Evolutionary conservation across 495 filamentous ascomycete genomes (phyloP), one percentile per base, ranked within the genome.

Genomic region (Hypoxylon crocopeplum): DNA sequence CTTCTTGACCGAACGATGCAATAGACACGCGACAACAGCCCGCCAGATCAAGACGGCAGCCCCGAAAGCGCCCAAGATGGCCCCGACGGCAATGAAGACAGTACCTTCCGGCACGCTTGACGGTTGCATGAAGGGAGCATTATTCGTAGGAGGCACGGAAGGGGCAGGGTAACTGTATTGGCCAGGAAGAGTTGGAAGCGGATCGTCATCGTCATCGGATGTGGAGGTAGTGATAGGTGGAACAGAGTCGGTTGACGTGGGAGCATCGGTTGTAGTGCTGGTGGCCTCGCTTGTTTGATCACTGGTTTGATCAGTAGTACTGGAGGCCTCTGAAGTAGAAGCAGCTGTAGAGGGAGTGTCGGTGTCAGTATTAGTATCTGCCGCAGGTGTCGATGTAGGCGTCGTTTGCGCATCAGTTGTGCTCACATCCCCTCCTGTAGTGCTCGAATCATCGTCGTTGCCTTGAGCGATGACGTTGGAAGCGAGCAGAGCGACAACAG

Each of bases 81-180:
- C 90, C 38, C 95, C 94, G 15, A 97, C 95, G 33, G 82, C 86
- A 68, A 98, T 98, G 77, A 98, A 98, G 25, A 98, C 87, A 19
- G 94, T 97, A 13, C 94, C 94, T 74, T 98, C 91, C 0, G 94
- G 94, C 6, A 92, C 81, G 37, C 79, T 88, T n/a, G 91, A 93
- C 68, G 88, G 87, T 66, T 95, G 90, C 92, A 98, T 97, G 70
- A 91, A 98, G 21, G 95, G 94, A 17, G 94, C 94, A 71, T 87
- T 82, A 8, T 84, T 79, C 1, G 90, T 97, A 8, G 91, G 87
- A 3, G 94, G 94, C 30, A 97, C 85, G 12, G 82, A 82, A 2
- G 90, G 77, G 4, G 84, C 70, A 7, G 88, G 86, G 58, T 84
- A 84, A 8, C 76, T 79, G 72, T 67, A 33, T 17, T 59, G 33